Base-by-base conservation (phyloP, 78 protist genomes). In the Trichosphaerium sp. region DNA sequence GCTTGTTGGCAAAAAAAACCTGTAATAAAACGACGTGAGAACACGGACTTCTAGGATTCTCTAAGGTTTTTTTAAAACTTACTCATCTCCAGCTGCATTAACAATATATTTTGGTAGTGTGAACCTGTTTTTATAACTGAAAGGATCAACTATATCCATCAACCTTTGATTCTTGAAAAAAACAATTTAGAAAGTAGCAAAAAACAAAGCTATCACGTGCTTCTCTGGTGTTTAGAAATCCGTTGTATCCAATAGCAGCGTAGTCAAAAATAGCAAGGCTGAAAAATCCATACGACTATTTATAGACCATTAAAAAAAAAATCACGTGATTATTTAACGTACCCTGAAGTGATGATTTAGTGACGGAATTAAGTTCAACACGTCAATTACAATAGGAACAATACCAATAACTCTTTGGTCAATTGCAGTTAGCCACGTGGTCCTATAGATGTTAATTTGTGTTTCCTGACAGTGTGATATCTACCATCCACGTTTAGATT, bases 401-500 rank as follows among this genome's bases (percentile, higher is more conserved):
- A 58, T 58, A 28, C 72, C 85, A 15, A 51, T 43, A 59, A 80
- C 74, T 38, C 85, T 64, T 34, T 58, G 56, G 11, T 76, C 82
- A 38, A 71, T 63, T 2, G 68, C 79, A 10, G 79, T 47, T 11
- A 44, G 18, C 85, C 85, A 80, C 14, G 79, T 75, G 35, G 79
- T 71, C n/a, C n/a, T n/a, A n/a, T n/a, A n/a, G n/a, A n/a, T n/a
- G n/a, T n/a, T n/a, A n/a, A n/a, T n/a, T n/a, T n/a, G n/a, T n/a
- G n/a, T n/a, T n/a, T n/a, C n/a, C n/a, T n/a, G n/a, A n/a, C n/a
- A n/a, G n/a, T n/a, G n/a, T n/a, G n/a, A n/a, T n/a, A n/a, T n/a
- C n/a, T n/a, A n/a, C 78, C 78, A 80, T n/a, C 85, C 85, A 58
- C 85, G 62, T 71, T 80, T 80, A 38, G 85, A 80, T 1, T 78